Evolutionary conservation across 1,139 yeast species (phyloP).

Genomic region (Hansenula anomala): DNA sequence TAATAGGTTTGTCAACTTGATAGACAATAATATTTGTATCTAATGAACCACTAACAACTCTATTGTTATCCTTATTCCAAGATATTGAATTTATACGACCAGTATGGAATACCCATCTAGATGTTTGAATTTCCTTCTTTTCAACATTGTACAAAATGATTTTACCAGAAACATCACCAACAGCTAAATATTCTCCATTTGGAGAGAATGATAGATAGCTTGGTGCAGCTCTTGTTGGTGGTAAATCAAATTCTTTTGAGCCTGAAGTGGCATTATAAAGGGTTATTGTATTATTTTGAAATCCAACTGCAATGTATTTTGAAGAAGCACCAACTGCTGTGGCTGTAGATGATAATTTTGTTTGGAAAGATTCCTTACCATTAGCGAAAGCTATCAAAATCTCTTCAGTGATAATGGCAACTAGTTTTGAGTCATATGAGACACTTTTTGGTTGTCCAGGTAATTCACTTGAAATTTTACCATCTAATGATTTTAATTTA

Average conservation of each 20-base stretch:
- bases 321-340: slow-evolving; percentile 38
- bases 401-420: slow-evolving; percentile 32
- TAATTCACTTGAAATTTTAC: slow-evolving; percentile 29
- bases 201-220: slow-evolving; percentile 68
- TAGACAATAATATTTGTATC: slow-evolving; percentile 81
- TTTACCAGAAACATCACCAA: slow-evolving; percentile 85
- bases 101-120: slow-evolving; percentile 95
- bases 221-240: slow-evolving; percentile 59
- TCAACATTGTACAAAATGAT: slow-evolving; percentile 59
- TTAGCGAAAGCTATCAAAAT: slow-evolving; percentile 20
- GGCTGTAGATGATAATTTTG: slow-evolving; percentile 32
- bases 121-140: slow-evolving; percentile 60
- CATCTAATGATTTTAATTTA: slow-evolving; percentile 42
- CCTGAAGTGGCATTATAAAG: slow-evolving; percentile 26
- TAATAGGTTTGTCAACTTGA: slow-evolving; percentile 73
- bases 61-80: slow-evolving; percentile 74
- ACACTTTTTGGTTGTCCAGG: slow-evolving; percentile 64
- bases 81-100: slow-evolving; percentile 70
- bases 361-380: slow-evolving; percentile 23
- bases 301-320: slow-evolving; percentile 47
- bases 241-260: slow-evolving; percentile 29
- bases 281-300: slow-evolving; percentile 32
- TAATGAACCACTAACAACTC: slow-evolving; percentile 71
- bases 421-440: slow-evolving; percentile 27
- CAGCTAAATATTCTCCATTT: slow-evolving; percentile 63